Conservation (phyloP, 306 rosid genomes). For the Citrullus colocynthis region DNA sequence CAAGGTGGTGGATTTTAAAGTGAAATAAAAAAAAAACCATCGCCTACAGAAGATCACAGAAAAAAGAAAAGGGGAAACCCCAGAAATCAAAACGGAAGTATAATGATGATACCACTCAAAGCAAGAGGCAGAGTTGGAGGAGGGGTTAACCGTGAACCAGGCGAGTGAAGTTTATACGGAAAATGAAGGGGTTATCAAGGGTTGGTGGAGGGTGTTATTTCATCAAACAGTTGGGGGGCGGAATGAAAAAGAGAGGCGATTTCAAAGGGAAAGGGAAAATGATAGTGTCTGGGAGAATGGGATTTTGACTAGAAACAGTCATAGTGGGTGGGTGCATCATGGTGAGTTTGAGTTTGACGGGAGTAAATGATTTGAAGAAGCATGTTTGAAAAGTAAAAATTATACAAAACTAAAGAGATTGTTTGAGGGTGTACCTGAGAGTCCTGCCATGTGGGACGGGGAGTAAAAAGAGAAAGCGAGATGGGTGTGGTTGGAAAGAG, state of each 20-base stretch:
- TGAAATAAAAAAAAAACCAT: not conserved
- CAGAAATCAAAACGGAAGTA: not conserved
- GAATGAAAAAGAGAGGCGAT: not conserved
- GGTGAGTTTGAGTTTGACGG: not conserved
- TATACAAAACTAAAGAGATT: not conserved
- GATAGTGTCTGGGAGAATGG: not conserved
- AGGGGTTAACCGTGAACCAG: not conserved
- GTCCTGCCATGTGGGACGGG: not conserved
- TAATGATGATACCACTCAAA: not conserved
- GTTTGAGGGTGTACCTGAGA: not conserved
- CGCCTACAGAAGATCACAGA: not conserved
- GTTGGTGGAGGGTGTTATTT: constrained; percentile 1
- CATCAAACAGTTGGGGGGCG: not conserved
- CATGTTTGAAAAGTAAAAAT: not conserved
- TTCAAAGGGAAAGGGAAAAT: not conserved
- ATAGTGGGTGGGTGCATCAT: not conserved
- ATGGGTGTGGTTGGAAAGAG: not conserved
- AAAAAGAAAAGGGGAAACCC: not conserved
- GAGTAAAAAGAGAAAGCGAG: not conserved
- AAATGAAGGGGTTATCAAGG: not conserved
- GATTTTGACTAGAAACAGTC: constrained; percentile 8
- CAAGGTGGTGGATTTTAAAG: not conserved
- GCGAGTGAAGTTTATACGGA: not conserved
- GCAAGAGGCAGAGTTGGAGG: not conserved
- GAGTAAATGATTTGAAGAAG: not conserved